These are phyloP conservation scores for Royoungia palumana DNA, from an alignment of 768 basidiomycete genomes.

Conservation along the genomic window DNA sequence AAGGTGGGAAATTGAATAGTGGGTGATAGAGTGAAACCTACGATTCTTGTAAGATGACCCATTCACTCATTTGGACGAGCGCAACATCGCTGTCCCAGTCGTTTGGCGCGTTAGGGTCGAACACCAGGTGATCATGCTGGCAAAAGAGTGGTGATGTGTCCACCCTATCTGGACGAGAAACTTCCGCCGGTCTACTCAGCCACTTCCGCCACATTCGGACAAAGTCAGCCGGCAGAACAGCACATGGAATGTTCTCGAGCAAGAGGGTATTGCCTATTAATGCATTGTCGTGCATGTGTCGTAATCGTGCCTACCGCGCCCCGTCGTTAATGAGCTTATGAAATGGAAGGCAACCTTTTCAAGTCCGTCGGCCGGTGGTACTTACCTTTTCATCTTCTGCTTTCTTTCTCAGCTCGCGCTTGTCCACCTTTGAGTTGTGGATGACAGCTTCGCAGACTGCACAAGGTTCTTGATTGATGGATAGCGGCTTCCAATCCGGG, in stretches of 20 bases:
- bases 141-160: slow-evolving; percentile 68
- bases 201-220: slow-evolving; percentile 68
- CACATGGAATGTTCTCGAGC: slow-evolving; percentile 50
- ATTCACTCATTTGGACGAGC: slow-evolving; percentile 60
- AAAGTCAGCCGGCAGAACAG: slow-evolving; percentile 60
- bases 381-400: slow-evolving; percentile 79
- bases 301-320: slow-evolving; percentile 52
- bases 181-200: slow-evolving; percentile 54
- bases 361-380: slow-evolving; percentile 1
- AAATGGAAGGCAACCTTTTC: slow-evolving; percentile 12
- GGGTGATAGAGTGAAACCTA: slow-evolving; percentile 35
- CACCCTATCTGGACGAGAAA: slow-evolving; percentile 54
- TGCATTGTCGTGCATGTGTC: slow-evolving; percentile 57
- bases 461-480: slow-evolving; percentile 52
- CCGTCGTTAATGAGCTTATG: slow-evolving; percentile 12
- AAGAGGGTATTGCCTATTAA: slow-evolving; percentile 44
- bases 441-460: slow-evolving; percentile 57
- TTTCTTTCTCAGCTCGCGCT: slow-evolving; percentile 55
- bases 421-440: slow-evolving; percentile 58
- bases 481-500: slow-evolving; percentile 60
- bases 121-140: slow-evolving; percentile 55
- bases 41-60: slow-evolving; percentile 59
- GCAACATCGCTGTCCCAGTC: slow-evolving; percentile 58
- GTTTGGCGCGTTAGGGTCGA: slow-evolving; percentile 61
- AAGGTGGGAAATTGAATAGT: slow-evolving; percentile 4